Evolutionary conservation across 768 basidiomycete species (phyloP).

Genomic region (Dendrothele bispora): DNA sequence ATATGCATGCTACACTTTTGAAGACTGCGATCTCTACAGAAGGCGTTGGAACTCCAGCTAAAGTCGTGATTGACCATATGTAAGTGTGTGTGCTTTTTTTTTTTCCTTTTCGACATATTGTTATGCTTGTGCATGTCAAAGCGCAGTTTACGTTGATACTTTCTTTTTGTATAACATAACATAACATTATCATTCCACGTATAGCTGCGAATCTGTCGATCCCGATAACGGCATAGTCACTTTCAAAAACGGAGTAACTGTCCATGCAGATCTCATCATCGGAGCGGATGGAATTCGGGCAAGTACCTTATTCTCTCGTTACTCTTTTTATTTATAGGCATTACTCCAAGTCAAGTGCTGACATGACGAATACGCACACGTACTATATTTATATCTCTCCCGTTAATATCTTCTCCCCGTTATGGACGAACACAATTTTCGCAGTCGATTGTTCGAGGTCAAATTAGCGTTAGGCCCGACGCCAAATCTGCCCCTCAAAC

Average conservation of each 20-base stretch:
- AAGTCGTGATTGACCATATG: too few relatives aligned
- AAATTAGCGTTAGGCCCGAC: too few relatives aligned
- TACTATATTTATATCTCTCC: not conserved
- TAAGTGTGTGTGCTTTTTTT: too few relatives aligned
- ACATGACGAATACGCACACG: constrained; percentile 28
- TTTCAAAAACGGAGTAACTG: too few relatives aligned
- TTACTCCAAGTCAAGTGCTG: too few relatives aligned
- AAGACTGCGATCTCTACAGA: constrained; percentile 20
- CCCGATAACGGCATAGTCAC: constrained; percentile 17
- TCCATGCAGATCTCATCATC: too few relatives aligned
- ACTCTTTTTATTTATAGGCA: constrained; percentile 31
- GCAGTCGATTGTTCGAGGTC: constrained; percentile 24
- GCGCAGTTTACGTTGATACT: constrained; percentile 20
- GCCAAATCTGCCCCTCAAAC: constrained; percentile 28
- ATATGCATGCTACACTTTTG: constrained; percentile 28
- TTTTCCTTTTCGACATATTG: too few relatives aligned
- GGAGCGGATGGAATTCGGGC: too few relatives aligned
- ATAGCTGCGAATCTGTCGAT: constrained; percentile 20
- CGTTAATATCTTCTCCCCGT: not conserved
- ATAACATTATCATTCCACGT: too few relatives aligned
- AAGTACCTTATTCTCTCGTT: constrained; percentile 18
- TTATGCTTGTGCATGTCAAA: too few relatives aligned
- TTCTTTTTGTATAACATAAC: too few relatives aligned
- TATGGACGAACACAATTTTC: not conserved
- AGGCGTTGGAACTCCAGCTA: constrained; percentile 23